A percentile compares a stretch with the other conserved stretches of the same genome.
Conservation (phyloP, 805 yeast species). For the Saccharomycopsis fibuligera region DNA sequence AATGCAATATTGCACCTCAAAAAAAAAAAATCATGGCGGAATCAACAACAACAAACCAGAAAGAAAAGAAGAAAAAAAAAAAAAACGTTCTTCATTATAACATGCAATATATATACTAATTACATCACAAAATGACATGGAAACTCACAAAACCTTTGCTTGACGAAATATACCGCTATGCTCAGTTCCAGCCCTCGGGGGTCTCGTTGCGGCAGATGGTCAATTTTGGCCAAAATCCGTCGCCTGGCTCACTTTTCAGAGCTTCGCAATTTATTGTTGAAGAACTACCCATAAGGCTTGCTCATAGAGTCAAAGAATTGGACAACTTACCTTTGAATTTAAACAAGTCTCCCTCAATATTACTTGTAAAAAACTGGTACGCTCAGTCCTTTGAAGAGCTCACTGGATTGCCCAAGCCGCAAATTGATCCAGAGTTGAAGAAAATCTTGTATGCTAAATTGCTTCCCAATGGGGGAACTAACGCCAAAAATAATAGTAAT, state of each 20-base stretch:
- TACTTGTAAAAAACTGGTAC: conserved; percentile 80
- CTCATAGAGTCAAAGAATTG: conserved; percentile 78
- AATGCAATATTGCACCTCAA: no score
- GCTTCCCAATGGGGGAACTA: conserved; percentile 11
- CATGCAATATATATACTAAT: neutral
- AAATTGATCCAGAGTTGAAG: conserved; percentile 37
- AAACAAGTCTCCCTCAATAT: conserved; percentile 65
- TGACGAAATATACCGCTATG: conserved; percentile 37
- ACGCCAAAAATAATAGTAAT: neutral
- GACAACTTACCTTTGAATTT: conserved; percentile 75
- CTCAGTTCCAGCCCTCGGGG: conserved; percentile 74
- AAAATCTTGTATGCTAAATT: conserved; percentile 29
- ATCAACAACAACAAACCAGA: no score
- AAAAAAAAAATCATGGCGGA: no score
- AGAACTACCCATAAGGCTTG: conserved; percentile 81
- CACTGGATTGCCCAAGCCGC: conserved; percentile 56
- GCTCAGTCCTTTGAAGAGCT: conserved; percentile 85
- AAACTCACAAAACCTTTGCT: conserved; percentile 12
- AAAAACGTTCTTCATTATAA: neutral
- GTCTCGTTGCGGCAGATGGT: conserved; percentile 86
- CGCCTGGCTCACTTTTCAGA: conserved; percentile 69
- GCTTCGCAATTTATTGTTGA: conserved; percentile 82
- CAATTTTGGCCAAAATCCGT: conserved; percentile 76
- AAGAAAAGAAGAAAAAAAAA: no score
- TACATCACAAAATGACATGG: conserved; percentile 1